Conservation (phyloP, 2,329 filamentous ascomycete genomes). For the Microdochium paspali region DNA sequence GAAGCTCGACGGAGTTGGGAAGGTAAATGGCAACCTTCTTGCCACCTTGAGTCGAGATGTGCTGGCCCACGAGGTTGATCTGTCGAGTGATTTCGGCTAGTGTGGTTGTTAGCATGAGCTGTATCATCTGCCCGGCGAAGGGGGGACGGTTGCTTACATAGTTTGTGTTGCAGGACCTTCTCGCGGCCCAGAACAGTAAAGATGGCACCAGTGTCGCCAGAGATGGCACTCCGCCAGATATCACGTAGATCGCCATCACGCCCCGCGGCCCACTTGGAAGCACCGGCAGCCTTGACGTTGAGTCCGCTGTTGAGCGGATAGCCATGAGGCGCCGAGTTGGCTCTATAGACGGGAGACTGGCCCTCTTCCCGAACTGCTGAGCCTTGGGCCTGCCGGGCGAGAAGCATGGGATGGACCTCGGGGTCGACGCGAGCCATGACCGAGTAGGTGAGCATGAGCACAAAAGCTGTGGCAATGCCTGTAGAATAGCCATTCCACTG, state of each 20-base stretch:
- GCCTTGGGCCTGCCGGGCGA: slow-evolving; percentile 73
- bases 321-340: slow-evolving; percentile 76
- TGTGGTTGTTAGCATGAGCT: slow-evolving; percentile 10
- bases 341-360: slow-evolving; percentile 78
- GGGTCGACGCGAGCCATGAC: slow-evolving; percentile 67
- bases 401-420: slow-evolving; percentile 84
- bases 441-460: slow-evolving; percentile 60
- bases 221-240: slow-evolving; percentile 69
- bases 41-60: slow-evolving; percentile 61
- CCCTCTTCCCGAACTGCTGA: slow-evolving; percentile 73
- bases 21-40: slow-evolving; percentile 82
- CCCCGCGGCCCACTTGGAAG: slow-evolving; percentile 74
- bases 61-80: slow-evolving; percentile 77
- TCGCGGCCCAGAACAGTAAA: slow-evolving; percentile 72
- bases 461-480: slow-evolving; percentile 55
- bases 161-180: slow-evolving; percentile 61
- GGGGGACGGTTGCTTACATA: slow-evolving; percentile 32
- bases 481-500: slow-evolving; percentile 82
- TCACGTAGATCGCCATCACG: slow-evolving; percentile 86
- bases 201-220: slow-evolving; percentile 62
- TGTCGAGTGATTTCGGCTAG: slow-evolving; percentile 67
- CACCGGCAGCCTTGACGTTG: slow-evolving; percentile 71
- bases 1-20: slow-evolving; percentile 84
- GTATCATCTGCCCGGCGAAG: not conserved
- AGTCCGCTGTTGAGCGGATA: slow-evolving; percentile 70